Evolutionary conservation across 257 asterid species (phyloP).

Genomic region (Cinchona pubescens): DNA sequence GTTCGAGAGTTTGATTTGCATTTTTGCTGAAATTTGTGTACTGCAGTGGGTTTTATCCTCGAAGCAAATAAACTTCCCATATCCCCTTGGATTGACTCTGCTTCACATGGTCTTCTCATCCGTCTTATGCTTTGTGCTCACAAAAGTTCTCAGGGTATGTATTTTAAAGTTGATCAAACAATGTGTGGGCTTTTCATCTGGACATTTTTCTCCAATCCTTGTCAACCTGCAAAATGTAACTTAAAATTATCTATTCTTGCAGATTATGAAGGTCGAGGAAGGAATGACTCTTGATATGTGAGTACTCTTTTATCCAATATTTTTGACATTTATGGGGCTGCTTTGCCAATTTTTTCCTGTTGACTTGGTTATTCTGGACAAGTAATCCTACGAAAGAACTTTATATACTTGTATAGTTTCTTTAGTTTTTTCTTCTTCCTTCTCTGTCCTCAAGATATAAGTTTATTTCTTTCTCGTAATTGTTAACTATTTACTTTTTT

Average conservation of each 20-base stretch:
- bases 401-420: neutral
- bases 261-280: slow-evolving; percentile 87
- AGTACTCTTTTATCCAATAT: slow-evolving; percentile 33
- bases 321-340: slow-evolving; percentile 1
- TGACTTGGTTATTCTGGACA: neutral
- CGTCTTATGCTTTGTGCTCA: slow-evolving; percentile 70
- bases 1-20: neutral
- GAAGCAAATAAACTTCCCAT: slow-evolving; percentile 88
- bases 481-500: neutral
- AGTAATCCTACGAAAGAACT: neutral
- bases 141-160: slow-evolving; percentile 84
- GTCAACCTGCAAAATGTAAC: slow-evolving; percentile 2
- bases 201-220: slow-evolving; percentile 8
- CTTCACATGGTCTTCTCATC: slow-evolving; percentile 99
- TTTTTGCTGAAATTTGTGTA: slow-evolving; percentile 9
- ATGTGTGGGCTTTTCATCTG: neutral
- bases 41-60: slow-evolving; percentile 98
- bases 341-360: neutral
- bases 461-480: neutral
- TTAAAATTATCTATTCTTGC: slow-evolving; percentile 25
- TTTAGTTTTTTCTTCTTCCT: neutral
- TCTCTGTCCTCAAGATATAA: neutral
- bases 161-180: slow-evolving; percentile 1
- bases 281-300: slow-evolving; percentile 97
- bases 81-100: slow-evolving; percentile 92